Evolutionary conservation across 2,329 filamentous ascomycete species (phyloP), one percentile per base, ranked within the genome.

Genomic region (Aspergillus sclerotialis): DNA sequence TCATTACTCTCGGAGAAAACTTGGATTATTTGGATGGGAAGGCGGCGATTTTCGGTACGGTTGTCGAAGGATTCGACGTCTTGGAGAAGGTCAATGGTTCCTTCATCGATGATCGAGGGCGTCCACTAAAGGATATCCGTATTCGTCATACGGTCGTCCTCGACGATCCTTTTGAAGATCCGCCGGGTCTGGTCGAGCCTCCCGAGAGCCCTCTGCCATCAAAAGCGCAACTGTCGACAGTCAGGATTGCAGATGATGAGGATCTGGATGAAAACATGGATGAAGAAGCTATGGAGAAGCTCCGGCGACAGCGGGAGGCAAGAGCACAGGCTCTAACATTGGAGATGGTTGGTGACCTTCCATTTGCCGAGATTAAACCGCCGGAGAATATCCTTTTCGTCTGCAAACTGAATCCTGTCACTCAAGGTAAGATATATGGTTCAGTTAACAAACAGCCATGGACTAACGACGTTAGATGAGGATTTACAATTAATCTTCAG

Each of bases 331-430:
- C 92, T 1, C 68, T 98, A 52, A 96, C 90, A 1, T 73, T 98
- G 30, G 92, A 98, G 66, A 93, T 98, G 80, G 92, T 98, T 64
- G 92, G 92, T 28, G 92, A 98, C 59, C 69, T 98, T 38, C 92
- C 92, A 4, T 98, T 95, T 61, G 92, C 92, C 39, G 92, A 98
- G 63, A 89, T 98, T 49, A 93, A 90, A 51, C 92, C 92, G 4
- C 92, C 92, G 0, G 92, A 98, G 65, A 96, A 98, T 60, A 81
- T 98, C 10, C 72, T 98, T 2, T 98, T 98, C 56, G 89, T 98
- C 28, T 98, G 92, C 80, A 98, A 98, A 60, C 72, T 98, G 28
- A 98, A 98, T 51, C 92, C 92, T 0, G 88, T 98, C 30, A 98
- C 92, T 7, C 84, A 86, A 54, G 71, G 71, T 73, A 56, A 42